Percentiles rank a stretch among this genome's conserved stretches.
Evolutionary conservation across 345 rosid genomes (phyloP).

Genomic region (Dipteronia dyeriana): DNA sequence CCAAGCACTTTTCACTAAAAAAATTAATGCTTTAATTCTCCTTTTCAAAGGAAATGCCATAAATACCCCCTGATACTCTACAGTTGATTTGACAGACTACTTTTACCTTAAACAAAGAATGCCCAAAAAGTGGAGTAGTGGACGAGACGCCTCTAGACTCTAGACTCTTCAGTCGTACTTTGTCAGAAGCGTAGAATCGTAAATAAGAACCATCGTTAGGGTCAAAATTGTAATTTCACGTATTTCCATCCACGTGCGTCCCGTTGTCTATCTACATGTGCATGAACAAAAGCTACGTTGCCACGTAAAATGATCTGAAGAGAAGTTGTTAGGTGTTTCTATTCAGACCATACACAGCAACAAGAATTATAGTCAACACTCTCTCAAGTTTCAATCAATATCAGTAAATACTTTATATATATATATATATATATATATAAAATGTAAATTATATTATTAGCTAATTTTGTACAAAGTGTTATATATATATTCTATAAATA

Average conservation of each 20-base stretch:
- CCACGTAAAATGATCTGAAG: neutral
- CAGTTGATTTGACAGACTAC: neutral
- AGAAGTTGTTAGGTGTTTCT: neutral
- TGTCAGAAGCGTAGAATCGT: neutral
- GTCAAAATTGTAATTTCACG: neutral
- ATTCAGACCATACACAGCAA: neutral
- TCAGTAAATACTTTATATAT: too few relatives aligned
- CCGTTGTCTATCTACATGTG: neutral
- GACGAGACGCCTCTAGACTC: neutral
- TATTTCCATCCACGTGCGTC: neutral
- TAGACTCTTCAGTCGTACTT: neutral
- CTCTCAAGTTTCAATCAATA: too few relatives aligned
- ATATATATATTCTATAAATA: too few relatives aligned
- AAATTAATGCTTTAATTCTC: neutral
- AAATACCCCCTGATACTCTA: slow-evolving; percentile 3
- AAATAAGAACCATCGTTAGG: neutral
- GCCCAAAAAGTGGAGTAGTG: neutral
- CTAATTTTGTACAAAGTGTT: too few relatives aligned
- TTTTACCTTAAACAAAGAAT: neutral
- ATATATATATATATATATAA: too few relatives aligned
- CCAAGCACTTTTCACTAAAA: neutral
- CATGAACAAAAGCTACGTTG: neutral
- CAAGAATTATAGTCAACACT: too few relatives aligned
- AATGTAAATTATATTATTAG: too few relatives aligned
- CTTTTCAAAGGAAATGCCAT: neutral